Conservation (phyloP, 208 protist genomes). For the Crithidia acanthocephali region DNA sequence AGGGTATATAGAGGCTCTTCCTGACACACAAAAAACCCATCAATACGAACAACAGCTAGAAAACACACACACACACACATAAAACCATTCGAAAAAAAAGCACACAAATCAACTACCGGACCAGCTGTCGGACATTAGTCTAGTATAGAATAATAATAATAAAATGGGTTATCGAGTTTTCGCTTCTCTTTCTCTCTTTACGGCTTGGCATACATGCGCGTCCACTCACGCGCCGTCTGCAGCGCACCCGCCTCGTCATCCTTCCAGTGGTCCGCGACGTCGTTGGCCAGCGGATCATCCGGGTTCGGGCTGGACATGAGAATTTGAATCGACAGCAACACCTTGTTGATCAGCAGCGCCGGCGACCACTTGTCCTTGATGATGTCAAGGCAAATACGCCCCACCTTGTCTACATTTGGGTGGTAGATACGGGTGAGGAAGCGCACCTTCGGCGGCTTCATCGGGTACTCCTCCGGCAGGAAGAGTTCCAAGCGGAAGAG, state of each 20-base stretch:
- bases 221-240: slow-evolving; percentile 82
- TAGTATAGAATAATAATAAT: too few relatives aligned
- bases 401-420: slow-evolving; percentile 99
- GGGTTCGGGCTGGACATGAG: slow-evolving; percentile 99
- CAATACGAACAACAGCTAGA: too few relatives aligned
- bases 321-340: slow-evolving; percentile 99
- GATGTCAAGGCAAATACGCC: slow-evolving; percentile 99
- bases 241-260: slow-evolving; percentile 71
- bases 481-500: slow-evolving; percentile 88
- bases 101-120: not conserved
- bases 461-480: slow-evolving; percentile 91
- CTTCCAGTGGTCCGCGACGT: slow-evolving; percentile 96
- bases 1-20: too few relatives aligned
- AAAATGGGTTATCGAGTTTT: too few relatives aligned
- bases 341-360: slow-evolving; percentile 99
- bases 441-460: slow-evolving; percentile 98
- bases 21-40: too few relatives aligned
- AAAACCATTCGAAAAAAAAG: not conserved
- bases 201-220: slow-evolving; percentile 67
- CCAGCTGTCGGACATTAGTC: too few relatives aligned
- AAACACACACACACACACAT: slow-evolving; percentile 8
- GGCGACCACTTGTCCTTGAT: slow-evolving; percentile 99
- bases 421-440: slow-evolving; percentile 99
- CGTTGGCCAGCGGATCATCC: slow-evolving; percentile 98
- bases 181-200: slow-evolving; percentile 39